Conservation (phyloP, 73 alveolate genomes). For the Breviolum minutum region DNA sequence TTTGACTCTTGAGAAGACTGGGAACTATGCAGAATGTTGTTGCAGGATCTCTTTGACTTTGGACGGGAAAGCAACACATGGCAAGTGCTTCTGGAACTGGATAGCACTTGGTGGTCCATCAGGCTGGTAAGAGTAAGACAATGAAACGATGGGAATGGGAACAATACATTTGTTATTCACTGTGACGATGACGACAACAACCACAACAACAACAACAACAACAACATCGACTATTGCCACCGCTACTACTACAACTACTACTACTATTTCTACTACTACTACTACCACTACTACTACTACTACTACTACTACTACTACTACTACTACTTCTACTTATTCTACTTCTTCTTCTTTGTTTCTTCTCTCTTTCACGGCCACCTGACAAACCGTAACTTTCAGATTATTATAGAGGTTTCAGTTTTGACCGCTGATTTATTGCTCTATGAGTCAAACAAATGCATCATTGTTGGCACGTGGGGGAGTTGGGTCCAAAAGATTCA, state of each 20-base stretch:
- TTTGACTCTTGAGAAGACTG: not conserved
- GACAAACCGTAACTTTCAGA: too few relatives aligned
- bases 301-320: not conserved
- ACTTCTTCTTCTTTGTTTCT: not conserved
- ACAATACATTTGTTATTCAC: too few relatives aligned
- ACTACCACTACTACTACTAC: too few relatives aligned
- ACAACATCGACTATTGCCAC: too few relatives aligned
- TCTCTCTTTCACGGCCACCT: not conserved
- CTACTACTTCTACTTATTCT: not conserved
- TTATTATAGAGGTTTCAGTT: too few relatives aligned
- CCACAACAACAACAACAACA: not conserved
- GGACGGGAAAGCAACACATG: not conserved
- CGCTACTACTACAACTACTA: too few relatives aligned
- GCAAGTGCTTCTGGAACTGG: slow-evolving; percentile 46
- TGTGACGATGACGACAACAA: not conserved
- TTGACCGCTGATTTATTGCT: too few relatives aligned
- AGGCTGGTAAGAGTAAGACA: not conserved
- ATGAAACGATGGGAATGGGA: too few relatives aligned
- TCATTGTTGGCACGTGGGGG: too few relatives aligned
- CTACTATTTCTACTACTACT: too few relatives aligned
- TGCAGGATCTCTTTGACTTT: not conserved
- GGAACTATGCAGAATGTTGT: not conserved
- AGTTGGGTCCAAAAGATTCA: too few relatives aligned
- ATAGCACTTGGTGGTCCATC: slow-evolving; percentile 56
- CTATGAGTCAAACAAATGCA: too few relatives aligned